Evolutionary conservation across 768 basidiomycete species (phyloP).

Genomic region (Rhizopogon roseolus): DNA sequence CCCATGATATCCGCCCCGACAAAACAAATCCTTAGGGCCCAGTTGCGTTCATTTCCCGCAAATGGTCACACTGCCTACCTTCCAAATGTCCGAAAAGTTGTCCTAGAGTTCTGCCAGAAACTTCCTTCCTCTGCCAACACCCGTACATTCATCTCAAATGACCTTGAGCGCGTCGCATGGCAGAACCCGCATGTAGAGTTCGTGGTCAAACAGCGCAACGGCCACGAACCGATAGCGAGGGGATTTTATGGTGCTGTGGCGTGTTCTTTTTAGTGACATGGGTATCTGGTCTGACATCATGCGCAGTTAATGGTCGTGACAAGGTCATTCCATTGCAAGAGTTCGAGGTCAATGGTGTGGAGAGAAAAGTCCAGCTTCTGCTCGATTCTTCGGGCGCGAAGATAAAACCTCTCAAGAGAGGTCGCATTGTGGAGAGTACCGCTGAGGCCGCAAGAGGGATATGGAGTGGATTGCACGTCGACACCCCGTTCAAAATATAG

Average conservation of each 20-base stretch:
- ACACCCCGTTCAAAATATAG: constrained; percentile 56
- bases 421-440: constrained; percentile 65
- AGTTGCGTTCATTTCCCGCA: constrained; percentile 53
- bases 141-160: constrained; percentile 61
- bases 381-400: constrained; percentile 86
- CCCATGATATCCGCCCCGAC: constrained; percentile 20
- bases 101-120: constrained; percentile 84
- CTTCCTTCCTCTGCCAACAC: constrained; percentile 74
- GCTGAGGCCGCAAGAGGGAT: constrained; percentile 82
- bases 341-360: constrained; percentile 68
- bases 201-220: constrained; percentile 71
- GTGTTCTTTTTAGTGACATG: constrained; percentile 4
- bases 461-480: constrained; percentile 85
- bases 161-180: constrained; percentile 60
- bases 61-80: constrained; percentile 75
- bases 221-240: constrained; percentile 74
- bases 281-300: constrained; percentile 9
- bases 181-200: constrained; percentile 82
- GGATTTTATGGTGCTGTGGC: constrained; percentile 70
- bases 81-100: constrained; percentile 78
- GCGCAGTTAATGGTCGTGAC: constrained; percentile 78
- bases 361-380: constrained; percentile 75
- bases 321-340: constrained; percentile 82
- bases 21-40: constrained; percentile 39
- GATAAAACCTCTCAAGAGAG: constrained; percentile 71